Conservation (phyloP, 352 stramenopile species). For the Globisporangium acanthophoron region DNA sequence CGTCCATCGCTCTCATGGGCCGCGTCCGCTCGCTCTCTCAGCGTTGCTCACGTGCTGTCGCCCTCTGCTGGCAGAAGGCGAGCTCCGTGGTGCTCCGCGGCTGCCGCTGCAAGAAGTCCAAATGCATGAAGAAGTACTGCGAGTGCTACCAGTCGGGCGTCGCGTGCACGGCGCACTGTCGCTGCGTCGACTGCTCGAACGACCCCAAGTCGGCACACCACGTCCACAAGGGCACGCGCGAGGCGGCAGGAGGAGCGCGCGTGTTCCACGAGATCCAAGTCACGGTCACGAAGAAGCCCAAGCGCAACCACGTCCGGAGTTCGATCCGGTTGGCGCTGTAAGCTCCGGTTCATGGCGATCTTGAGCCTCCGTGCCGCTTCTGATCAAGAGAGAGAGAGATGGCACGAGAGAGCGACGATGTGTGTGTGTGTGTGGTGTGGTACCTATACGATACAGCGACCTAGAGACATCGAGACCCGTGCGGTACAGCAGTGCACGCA, state of each 20-base stretch:
- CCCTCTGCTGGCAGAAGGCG: conserved; percentile 34
- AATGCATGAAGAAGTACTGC: conserved; percentile 98
- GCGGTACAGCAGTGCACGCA: too few relatives aligned
- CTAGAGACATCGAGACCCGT: too few relatives aligned
- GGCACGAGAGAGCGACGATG: not conserved
- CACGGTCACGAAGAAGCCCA: conserved; percentile 66
- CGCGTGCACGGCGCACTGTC: conserved; percentile 89
- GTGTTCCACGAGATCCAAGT: conserved; percentile 59
- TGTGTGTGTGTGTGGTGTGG: too few relatives aligned
- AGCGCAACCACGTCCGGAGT: conserved; percentile 55
- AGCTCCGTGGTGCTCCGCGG: conserved; percentile 72
- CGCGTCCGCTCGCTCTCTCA: not conserved
- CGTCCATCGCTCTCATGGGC: not conserved
- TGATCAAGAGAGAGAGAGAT: not conserved
- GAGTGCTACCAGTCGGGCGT: conserved; percentile 95
- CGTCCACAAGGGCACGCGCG: conserved; percentile 21
- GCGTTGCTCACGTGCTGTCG: not conserved
- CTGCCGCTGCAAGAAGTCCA: conserved; percentile 96
- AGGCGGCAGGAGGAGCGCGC: not conserved
- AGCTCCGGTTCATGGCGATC: not conserved
- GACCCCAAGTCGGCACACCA: conserved; percentile 33
- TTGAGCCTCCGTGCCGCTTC: not conserved
- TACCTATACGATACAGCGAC: too few relatives aligned
- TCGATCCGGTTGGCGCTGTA: conserved; percentile 33
- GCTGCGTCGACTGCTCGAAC: conserved; percentile 95